These are phyloP conservation scores for Cladophialophora immunda DNA, from an alignment of 2,329 filamentous ascomycete species.

Conservation along the genomic window DNA sequence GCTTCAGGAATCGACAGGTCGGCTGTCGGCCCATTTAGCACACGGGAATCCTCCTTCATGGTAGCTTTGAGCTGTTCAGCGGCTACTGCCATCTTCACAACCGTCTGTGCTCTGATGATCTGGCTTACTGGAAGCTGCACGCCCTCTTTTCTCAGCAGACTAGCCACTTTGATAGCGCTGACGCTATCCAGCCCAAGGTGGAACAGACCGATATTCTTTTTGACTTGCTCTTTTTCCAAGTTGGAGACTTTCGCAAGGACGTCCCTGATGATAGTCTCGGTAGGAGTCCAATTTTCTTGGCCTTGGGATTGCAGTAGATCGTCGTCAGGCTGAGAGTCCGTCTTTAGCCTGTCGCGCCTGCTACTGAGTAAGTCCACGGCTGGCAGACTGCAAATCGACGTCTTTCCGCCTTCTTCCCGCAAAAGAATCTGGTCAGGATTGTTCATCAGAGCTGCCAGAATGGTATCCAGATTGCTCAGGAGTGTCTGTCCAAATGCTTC, in stretches of 20 bases:
- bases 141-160: constrained; percentile 70
- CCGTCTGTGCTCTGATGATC: constrained; percentile 71
- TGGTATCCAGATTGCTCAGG: constrained; percentile 66
- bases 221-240: constrained; percentile 66
- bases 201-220: constrained; percentile 73
- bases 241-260: constrained; percentile 67
- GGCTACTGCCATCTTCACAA: constrained; percentile 68
- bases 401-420: neutral
- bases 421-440: constrained; percentile 62
- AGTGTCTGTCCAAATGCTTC: constrained; percentile 58
- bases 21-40: neutral
- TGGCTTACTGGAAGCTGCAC: constrained; percentile 74
- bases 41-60: neutral
- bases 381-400: constrained; percentile 71
- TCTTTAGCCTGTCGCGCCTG: no score
- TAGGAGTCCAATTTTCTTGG: constrained; percentile 43
- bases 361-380: constrained; percentile 5
- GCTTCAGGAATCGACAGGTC: neutral
- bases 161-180: constrained; percentile 83
- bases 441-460: constrained; percentile 66
- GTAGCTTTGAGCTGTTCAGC: constrained; percentile 9
- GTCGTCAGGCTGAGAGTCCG: neutral
- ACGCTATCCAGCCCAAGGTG: constrained; percentile 91
- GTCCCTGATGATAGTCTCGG: constrained; percentile 53
- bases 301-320: neutral